Evolutionary conservation across 1,284 basidiomycete genomes (phyloP).

Genomic region (Pseudozyma thailandica): DNA sequence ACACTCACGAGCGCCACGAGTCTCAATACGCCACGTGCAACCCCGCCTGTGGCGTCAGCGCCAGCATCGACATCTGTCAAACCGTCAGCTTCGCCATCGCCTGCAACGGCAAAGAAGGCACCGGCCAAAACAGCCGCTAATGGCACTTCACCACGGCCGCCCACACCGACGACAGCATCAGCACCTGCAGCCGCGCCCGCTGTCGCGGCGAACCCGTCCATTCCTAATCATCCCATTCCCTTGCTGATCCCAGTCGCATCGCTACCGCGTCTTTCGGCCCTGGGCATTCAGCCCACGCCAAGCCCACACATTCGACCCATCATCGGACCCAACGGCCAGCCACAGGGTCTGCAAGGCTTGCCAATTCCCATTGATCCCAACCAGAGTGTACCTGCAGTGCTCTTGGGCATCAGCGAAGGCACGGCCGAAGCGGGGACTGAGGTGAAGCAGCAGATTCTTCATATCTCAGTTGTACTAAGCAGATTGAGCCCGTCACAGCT

Average conservation of each 20-base stretch:
- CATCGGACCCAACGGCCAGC: conserved; percentile 40
- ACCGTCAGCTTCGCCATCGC: conserved; percentile 23
- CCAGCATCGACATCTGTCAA: conserved; percentile 7
- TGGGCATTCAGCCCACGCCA: conserved; percentile 61
- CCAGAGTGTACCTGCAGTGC: conserved; percentile 60
- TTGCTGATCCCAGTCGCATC: conserved; percentile 62
- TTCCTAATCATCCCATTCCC: conserved; percentile 64
- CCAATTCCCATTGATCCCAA: conserved; percentile 56
- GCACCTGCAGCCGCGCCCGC: conserved; percentile 11
- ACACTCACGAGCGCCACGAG: conserved; percentile 40
- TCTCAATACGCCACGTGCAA: conserved; percentile 37
- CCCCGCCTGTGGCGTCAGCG: conserved; percentile 1
- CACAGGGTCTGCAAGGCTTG: conserved; percentile 37
- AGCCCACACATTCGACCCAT: conserved; percentile 58
- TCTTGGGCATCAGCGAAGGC: conserved; percentile 63
- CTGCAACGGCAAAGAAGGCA: conserved; percentile 13
- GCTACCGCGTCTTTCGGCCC: conserved; percentile 54
- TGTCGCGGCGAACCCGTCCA: conserved; percentile 25
- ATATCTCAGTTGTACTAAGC: conserved; percentile 63
- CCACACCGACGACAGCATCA: conserved; percentile 2
- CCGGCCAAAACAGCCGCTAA: conserved; percentile 16
- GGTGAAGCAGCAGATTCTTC: conserved; percentile 57
- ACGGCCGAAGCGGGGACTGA: conserved; percentile 15
- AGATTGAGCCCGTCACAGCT: conserved; percentile 61
- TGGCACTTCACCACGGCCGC: neutral